Evolutionary conservation across 1,284 basidiomycete genomes (phyloP).

Genomic region (Marasmius oreades): DNA sequence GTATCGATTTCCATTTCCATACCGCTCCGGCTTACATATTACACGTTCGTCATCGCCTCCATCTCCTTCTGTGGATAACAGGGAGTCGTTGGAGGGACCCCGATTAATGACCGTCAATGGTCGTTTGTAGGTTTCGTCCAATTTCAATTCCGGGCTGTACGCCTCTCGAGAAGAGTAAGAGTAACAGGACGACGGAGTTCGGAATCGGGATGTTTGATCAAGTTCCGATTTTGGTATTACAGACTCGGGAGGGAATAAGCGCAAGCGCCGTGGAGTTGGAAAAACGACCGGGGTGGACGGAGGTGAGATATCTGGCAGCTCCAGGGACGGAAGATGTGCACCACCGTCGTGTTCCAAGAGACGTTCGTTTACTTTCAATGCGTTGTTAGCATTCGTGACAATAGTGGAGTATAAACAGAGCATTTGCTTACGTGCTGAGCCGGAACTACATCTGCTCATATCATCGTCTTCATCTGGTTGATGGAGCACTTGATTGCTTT

Average conservation of each 20-base stretch:
- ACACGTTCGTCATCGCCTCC: neutral
- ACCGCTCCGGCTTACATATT: too few relatives aligned
- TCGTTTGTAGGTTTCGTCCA: neutral
- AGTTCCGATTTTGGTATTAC: too few relatives aligned
- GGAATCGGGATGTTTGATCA: too few relatives aligned
- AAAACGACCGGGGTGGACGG: neutral
- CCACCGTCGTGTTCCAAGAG: neutral
- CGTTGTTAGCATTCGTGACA: neutral
- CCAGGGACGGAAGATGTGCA: neutral
- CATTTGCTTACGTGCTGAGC: neutral
- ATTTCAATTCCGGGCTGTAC: neutral
- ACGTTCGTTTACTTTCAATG: constrained; percentile 1
- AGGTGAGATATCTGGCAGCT: neutral
- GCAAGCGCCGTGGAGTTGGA: neutral
- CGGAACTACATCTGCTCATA: constrained; percentile 1
- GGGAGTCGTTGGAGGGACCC: neutral
- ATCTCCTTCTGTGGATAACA: neutral
- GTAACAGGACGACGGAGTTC: neutral
- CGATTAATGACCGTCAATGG: neutral
- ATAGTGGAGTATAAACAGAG: neutral
- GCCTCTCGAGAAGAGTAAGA: neutral
- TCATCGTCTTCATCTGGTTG: neutral
- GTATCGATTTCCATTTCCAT: too few relatives aligned
- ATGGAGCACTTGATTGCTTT: neutral
- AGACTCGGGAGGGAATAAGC: neutral